These are phyloP conservation scores for Arthroderma sp. DNA, from an alignment of 2,329 filamentous ascomycete genomes.

Conservation along the genomic window DNA sequence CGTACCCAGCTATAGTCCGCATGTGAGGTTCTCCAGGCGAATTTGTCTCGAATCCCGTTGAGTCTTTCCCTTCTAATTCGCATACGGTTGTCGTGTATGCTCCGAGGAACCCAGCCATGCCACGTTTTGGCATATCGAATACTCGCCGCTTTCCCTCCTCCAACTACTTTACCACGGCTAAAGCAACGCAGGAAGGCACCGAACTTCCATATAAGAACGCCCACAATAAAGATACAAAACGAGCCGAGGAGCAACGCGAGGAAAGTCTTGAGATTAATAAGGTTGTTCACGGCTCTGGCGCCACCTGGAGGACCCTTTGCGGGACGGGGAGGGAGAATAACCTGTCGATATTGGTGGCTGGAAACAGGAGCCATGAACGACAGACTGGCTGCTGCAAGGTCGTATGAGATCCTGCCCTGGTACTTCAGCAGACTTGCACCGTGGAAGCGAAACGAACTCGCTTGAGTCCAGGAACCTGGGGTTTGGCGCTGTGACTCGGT, in stretches of 20 bases:
- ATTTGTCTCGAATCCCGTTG: conserved; percentile 14
- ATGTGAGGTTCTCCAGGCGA: conserved; percentile 23
- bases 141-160: conserved; percentile 17
- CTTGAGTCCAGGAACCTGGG: not conserved
- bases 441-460: conserved; percentile 8
- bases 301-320: conserved; percentile 15
- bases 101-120: conserved; percentile 28
- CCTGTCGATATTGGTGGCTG: conserved; percentile 4
- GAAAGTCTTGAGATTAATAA: conserved; percentile 20
- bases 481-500: not conserved
- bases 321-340: conserved; percentile 15
- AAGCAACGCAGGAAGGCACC: conserved; percentile 25
- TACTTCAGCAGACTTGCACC: conserved; percentile 1
- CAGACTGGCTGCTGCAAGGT: not conserved
- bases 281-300: conserved; percentile 14
- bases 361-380: conserved; percentile 10
- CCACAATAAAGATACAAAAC: conserved; percentile 24
- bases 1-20: conserved; percentile 28
- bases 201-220: conserved; percentile 27
- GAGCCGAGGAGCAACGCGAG: conserved; percentile 24
- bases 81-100: conserved; percentile 21
- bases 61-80: conserved; percentile 12
- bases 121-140: conserved; percentile 28
- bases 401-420: not conserved
- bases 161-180: conserved; percentile 21